Base-by-base conservation (phyloP, 352 stramenopile species). In the Pythium periplocum region DNA sequence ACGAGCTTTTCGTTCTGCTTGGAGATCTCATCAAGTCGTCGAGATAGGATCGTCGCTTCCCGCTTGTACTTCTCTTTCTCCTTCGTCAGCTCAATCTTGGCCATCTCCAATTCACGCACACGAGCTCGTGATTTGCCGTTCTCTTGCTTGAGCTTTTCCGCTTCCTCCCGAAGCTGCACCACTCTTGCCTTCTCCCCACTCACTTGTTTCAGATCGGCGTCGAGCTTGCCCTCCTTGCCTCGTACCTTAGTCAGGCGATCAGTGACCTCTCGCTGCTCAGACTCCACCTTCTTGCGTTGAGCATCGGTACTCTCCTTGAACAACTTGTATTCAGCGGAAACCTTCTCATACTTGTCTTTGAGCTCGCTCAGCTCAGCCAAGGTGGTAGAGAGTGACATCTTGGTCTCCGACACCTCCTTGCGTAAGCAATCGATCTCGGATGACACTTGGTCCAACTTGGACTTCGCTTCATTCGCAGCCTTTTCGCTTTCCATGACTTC, bases 1-100 rank as follows among this genome's bases (percentile, higher is more conserved):
- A 90, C 78, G 6, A 93, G 73, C 51, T 87, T 78, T 56, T 89
- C 78, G 37, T 89, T 89, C 44, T 78, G 79, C 12, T 73, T 67
- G 1, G 60, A 60, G 32, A 68, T 60, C 17, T 71, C 52, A 63
- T 82, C 58, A 45, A 79, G 54, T 59, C 46, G 40, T 37, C 52
- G 32, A 12, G 48, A 66, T 37, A 69, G 47, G 4, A 51, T 42
- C 32, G 51, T 51, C 0, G 58, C 55, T 48, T 72, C 66, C 10
- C 51, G 64, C 38, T 75, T 59, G 4, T 86, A 57, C 57, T 81
- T 84, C 39, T 82, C 73, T 43, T 78, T 85, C 36, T 83, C 71
- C n/a, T 66, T 69, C 31, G 68, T 45, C 9, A 79, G 61, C 48
- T 78, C 73, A 11, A 68, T 67, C 55, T 81, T 83, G 31, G 45